phyloP scores from a whole-genome alignment of 1,284 basidiomycete species.

The Heterobasidion occidentale region DNA sequence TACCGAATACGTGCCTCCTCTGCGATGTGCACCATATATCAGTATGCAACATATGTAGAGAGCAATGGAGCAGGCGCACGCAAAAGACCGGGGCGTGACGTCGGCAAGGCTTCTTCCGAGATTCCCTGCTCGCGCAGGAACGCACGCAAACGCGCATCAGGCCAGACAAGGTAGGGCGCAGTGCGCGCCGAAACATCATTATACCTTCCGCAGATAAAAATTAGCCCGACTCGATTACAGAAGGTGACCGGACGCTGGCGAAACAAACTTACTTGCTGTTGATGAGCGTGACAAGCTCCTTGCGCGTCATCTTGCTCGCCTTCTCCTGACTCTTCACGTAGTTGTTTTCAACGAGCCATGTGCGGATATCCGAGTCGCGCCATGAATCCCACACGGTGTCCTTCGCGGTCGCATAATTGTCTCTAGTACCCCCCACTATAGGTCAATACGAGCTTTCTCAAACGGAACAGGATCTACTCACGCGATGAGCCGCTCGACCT shows the following conservation, averaged over 20 bases:
- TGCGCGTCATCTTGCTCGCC: conserved; percentile 53
- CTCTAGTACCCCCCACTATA: conserved; percentile 27
- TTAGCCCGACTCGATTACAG: conserved; percentile 10
- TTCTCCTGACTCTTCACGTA: conserved; percentile 53
- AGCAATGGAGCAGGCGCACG: conserved; percentile 31
- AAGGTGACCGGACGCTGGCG: not conserved
- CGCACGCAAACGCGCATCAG: conserved; percentile 80
- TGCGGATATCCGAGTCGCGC: conserved; percentile 71
- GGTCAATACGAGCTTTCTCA: not conserved
- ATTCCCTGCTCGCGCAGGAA: conserved; percentile 72
- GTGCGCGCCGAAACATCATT: conserved; percentile 31
- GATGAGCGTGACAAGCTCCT: conserved; percentile 64
- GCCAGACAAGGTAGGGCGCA: conserved; percentile 77
- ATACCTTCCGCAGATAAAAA: conserved; percentile 27
- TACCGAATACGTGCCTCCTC: conserved; percentile 76
- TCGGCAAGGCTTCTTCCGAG: conserved; percentile 57
- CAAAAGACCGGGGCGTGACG: conserved; percentile 60
- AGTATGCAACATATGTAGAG: not conserved
- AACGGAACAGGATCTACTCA: conserved; percentile 22
- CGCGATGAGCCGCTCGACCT: conserved; percentile 68
- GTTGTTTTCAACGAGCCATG: conserved; percentile 73
- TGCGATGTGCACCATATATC: conserved; percentile 14
- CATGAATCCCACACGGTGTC: conserved; percentile 69
- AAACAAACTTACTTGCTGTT: conserved; percentile 46
- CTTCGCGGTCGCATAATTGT: conserved; percentile 67